A percentile compares a stretch with the other conserved stretches of the same genome.
These are phyloP conservation scores for Hypoxylon sp. DNA, from an alignment of 2,329 filamentous ascomycete genomes.

Conservation along the genomic window DNA sequence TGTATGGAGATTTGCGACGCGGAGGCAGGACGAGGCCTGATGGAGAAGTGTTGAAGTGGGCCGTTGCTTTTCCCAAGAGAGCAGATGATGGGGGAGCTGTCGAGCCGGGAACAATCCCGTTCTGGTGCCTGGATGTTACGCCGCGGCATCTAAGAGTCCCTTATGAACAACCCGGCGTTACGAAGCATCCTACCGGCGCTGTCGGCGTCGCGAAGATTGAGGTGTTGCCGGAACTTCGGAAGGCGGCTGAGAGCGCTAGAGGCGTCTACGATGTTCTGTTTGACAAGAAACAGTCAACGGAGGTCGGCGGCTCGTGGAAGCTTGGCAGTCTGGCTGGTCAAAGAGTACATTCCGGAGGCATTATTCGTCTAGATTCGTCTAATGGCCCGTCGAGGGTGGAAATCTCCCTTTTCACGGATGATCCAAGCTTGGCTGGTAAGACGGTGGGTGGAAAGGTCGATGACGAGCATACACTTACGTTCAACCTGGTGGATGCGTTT, in stretches of 20 bases:
- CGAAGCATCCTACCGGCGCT: constrained; percentile 66
- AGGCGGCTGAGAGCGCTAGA: constrained; percentile 36
- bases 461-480: constrained; percentile 24
- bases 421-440: constrained; percentile 24
- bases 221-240: constrained; percentile 53
- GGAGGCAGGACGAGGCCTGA: constrained; percentile 71
- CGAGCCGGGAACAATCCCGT: constrained; percentile 69
- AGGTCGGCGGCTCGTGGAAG: constrained; percentile 9
- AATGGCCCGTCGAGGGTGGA: constrained; percentile 7
- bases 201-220: constrained; percentile 65
- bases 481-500: constrained; percentile 31
- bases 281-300: constrained; percentile 3
- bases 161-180: constrained; percentile 54
- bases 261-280: constrained; percentile 52
- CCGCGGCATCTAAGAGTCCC: constrained; percentile 70
- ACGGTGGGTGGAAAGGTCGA: constrained; percentile 37
- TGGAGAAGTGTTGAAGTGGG: constrained; percentile 72
- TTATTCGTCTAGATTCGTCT: constrained; percentile 14
- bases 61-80: constrained; percentile 60
- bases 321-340: constrained; percentile 23
- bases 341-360: constrained; percentile 30
- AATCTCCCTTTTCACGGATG: constrained; percentile 38
- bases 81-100: constrained; percentile 43
- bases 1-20: constrained; percentile 64
- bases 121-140: constrained; percentile 77